Percentiles rank a stretch among this genome's conserved stretches.
These are phyloP conservation scores for Phylloporus sp. DNA, from an alignment of 1,284 basidiomycete genomes.

Conservation along the genomic window DNA sequence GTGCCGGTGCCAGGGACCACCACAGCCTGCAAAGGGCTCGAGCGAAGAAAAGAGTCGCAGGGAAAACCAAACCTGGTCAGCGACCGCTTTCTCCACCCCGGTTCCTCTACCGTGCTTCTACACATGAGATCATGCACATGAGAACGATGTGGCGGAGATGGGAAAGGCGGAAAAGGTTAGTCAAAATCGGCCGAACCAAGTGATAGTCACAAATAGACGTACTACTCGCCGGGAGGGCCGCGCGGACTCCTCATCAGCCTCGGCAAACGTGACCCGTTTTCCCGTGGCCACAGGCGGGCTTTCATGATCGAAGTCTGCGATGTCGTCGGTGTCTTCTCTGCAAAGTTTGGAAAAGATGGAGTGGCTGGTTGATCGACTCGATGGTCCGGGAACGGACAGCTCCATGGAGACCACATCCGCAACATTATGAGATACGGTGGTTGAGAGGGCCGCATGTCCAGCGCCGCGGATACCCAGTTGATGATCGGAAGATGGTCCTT, in stretches of 20 bases:
- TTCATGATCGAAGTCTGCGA: conserved; percentile 29
- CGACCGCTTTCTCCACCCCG: conserved; percentile 16
- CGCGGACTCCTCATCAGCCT: conserved; percentile 24
- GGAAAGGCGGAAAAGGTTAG: background rate
- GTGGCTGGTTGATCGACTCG: conserved; percentile 26
- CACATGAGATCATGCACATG: background rate
- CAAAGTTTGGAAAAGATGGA: conserved; percentile 31
- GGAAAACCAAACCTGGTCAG: conserved; percentile 30
- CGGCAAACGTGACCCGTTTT: conserved; percentile 31
- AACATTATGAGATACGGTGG: conserved; percentile 11
- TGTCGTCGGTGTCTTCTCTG: conserved; percentile 35
- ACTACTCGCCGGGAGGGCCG: conserved; percentile 36
- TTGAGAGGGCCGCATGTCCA: conserved; percentile 12
- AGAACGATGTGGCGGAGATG: background rate
- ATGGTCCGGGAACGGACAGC: conserved; percentile 14
- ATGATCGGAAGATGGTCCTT: conserved; percentile 14
- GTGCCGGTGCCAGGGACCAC: conserved; percentile 8
- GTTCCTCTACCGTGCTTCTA: conserved; percentile 31
- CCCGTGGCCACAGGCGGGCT: conserved; percentile 19
- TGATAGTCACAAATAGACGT: conserved; percentile 9
- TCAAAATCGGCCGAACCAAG: conserved; percentile 8
- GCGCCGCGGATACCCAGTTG: conserved; percentile 26
- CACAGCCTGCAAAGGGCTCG: conserved; percentile 7
- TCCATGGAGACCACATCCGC: conserved; percentile 19
- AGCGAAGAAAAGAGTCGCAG: background rate